Conservation (phyloP, 2,329 filamentous ascomycete genomes). For the Phialophora tarda region DNA sequence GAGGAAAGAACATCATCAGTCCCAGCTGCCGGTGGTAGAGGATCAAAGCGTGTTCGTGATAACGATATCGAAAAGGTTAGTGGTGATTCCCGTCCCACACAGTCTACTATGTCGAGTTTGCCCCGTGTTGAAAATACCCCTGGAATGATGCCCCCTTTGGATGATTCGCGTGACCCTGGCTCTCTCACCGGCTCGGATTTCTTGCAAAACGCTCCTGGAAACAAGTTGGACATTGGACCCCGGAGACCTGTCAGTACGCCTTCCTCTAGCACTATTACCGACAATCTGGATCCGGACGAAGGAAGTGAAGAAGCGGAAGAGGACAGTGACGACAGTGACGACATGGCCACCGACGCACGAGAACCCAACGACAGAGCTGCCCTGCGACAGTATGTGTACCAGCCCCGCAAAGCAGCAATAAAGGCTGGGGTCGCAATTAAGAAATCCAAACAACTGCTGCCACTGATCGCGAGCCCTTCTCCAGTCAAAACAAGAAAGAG, state of each 20-base stretch:
- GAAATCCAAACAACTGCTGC: neutral
- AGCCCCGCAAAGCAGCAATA: constrained; percentile 26
- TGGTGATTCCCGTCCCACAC: constrained; percentile 24
- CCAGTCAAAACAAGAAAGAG: constrained; percentile 3
- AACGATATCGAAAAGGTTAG: constrained; percentile 56
- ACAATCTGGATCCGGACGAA: neutral
- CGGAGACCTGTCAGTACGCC: neutral
- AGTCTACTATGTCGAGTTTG: neutral
- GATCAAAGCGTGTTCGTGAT: constrained; percentile 52
- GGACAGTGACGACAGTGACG: neutral
- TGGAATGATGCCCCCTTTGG: constrained; percentile 1
- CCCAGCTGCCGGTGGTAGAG: constrained; percentile 51
- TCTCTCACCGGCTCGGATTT: neutral
- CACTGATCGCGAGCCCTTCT: neutral
- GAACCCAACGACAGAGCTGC: neutral
- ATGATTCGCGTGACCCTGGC: constrained; percentile 4
- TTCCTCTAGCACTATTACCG: neutral
- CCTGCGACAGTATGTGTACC: constrained; percentile 17
- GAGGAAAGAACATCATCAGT: constrained; percentile 54
- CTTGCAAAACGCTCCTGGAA: neutral
- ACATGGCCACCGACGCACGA: neutral
- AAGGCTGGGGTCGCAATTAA: constrained; percentile 15
- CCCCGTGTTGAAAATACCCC: constrained; percentile 7
- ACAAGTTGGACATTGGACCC: neutral
- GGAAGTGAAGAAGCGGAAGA: neutral